phyloP scores from a whole-genome alignment of 768 basidiomycete species.

The Sporobolomyces pararoseus region DNA sequence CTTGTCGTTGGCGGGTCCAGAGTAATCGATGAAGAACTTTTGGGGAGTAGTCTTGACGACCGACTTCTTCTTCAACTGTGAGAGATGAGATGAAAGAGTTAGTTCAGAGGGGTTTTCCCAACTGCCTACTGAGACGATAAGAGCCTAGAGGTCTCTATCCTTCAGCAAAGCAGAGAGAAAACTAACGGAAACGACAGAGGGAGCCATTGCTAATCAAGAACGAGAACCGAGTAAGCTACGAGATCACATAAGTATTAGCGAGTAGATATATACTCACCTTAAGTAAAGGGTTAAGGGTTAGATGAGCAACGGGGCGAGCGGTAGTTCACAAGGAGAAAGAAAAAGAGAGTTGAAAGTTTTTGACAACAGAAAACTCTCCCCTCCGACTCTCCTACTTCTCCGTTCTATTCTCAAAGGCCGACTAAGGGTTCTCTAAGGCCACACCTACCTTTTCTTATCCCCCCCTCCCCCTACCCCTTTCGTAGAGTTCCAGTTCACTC shows the following conservation, averaged over 20 bases:
- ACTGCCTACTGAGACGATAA: conserved; percentile 40
- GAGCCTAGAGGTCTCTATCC: no score
- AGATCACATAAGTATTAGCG: no score
- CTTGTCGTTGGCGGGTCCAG: conserved; percentile 65
- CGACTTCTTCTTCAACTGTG: conserved; percentile 37
- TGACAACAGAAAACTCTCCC: background rate
- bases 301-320: conserved; percentile 10
- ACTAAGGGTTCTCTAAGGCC: conserved; percentile 10
- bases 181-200: conserved; percentile 38
- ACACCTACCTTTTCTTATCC: conserved; percentile 1
- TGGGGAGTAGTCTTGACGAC: conserved; percentile 57
- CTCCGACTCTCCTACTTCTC: background rate
- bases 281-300: no score
- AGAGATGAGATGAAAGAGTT: background rate
- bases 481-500: background rate
- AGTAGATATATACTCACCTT: background rate
- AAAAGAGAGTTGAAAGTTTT: background rate
- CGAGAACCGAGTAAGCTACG: background rate
- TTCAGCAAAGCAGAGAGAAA: conserved; percentile 30
- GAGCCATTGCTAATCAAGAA: conserved; percentile 30
- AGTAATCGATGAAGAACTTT: conserved; percentile 82
- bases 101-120: background rate
- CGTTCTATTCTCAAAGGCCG: background rate
- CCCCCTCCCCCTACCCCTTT: background rate
- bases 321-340: background rate